phyloP scores from a whole-genome alignment of 1,284 basidiomycete species.

The Acaromyces ingoldii region DNA sequence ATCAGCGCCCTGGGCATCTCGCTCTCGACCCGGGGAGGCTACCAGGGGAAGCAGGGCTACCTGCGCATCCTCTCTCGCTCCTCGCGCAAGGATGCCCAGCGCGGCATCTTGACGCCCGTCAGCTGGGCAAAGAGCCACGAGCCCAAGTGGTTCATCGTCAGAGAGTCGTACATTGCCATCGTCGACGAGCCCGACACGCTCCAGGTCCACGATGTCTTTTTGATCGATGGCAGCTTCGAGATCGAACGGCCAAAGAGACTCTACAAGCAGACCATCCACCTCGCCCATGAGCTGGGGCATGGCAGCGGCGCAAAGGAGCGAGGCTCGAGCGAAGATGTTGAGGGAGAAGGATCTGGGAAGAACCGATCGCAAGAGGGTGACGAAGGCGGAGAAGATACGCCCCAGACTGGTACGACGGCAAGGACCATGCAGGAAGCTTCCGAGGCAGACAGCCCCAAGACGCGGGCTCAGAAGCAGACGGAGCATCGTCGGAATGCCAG shows the following conservation, averaged over 20 bases:
- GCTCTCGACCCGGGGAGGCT: conserved; percentile 75
- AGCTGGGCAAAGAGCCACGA: conserved; percentile 65
- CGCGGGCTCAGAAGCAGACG: background rate
- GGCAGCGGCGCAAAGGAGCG: background rate
- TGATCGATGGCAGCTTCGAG: conserved; percentile 82
- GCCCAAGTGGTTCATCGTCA: conserved; percentile 84
- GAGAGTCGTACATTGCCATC: conserved; percentile 86
- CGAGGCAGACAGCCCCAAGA: too few species aligned
- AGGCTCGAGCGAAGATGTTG: background rate
- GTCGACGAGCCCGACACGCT: conserved; percentile 71
- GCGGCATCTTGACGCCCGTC: conserved; percentile 53
- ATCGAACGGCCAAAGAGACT: conserved; percentile 61
- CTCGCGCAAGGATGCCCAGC: conserved; percentile 55
- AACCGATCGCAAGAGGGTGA: background rate
- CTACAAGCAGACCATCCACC: conserved; percentile 48
- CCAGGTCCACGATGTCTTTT: conserved; percentile 85
- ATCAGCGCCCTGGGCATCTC: conserved; percentile 81
- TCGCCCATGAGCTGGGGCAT: conserved; percentile 15
- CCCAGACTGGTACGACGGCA: conserved; percentile 10
- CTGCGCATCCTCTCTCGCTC: conserved; percentile 58
- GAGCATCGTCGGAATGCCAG: background rate
- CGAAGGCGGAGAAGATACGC: background rate
- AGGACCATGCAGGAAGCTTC: conserved; percentile 9
- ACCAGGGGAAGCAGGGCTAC: conserved; percentile 76
- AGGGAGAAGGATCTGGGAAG: too few species aligned